Conservation (phyloP, 2,329 filamentous ascomycete genomes). For the Botrytis fabae region DNA sequence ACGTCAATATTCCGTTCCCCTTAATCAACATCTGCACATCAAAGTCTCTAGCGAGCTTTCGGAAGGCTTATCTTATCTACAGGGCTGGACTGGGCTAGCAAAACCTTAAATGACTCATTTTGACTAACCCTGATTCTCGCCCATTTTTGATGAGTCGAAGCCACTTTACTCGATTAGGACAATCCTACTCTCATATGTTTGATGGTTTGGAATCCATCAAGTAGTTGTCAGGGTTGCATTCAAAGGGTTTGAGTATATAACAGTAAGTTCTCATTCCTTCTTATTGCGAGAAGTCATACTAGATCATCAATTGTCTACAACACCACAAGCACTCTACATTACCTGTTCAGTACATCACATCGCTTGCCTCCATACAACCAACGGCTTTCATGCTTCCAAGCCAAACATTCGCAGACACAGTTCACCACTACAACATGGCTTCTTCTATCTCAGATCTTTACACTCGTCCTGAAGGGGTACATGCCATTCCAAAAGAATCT, state of each 20-base stretch:
- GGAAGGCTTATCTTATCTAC: not conserved
- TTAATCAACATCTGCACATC: not conserved
- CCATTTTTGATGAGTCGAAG: not conserved
- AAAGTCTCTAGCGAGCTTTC: not conserved
- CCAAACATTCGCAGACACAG: not conserved
- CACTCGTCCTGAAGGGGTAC: constrained; percentile 44
- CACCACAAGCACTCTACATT: not conserved
- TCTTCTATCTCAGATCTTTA: constrained; percentile 36
- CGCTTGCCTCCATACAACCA: too few species aligned
- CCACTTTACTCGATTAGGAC: not conserved
- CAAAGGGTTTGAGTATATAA: not conserved
- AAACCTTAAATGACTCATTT: constrained; percentile 13
- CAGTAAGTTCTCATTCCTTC: not conserved
- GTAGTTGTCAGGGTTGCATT: not conserved
- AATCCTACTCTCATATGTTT: not conserved
- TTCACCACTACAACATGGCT: constrained; percentile 24
- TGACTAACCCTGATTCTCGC: not conserved
- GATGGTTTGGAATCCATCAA: not conserved
- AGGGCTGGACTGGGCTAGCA: not conserved
- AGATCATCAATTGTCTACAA: not conserved
- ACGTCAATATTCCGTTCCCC: not conserved
- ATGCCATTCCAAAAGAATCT: constrained; percentile 44
- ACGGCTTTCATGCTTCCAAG: not conserved
- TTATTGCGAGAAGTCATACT: not conserved
- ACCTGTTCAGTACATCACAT: not conserved